Base-by-base conservation (phyloP, 2,329 filamentous ascomycete species). In the Diaporthe destruens region DNA sequence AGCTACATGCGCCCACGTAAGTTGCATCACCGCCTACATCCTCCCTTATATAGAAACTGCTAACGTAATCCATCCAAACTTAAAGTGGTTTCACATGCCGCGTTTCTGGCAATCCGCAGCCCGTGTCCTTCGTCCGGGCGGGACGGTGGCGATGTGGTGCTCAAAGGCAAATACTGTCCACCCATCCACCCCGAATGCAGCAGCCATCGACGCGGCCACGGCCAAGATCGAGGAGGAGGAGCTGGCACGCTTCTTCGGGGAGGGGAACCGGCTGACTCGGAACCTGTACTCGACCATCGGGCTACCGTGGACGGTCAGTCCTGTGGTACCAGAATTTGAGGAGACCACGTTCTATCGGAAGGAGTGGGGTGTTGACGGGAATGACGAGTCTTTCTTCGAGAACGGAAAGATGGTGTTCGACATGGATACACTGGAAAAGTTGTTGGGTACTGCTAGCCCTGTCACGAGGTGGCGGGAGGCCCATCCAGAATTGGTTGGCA, bases 71-170 rank as follows among this genome's bases (percentile, higher is more conserved):
- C 20, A 39, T 1, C 42, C 9, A 6, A 12, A 0, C 6, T 20
- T 32, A 12, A 4, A 74, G 72, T 90, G 88, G 88, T 89, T 90
- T 79, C 83, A 90, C 75, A 72, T 74, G 63, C 32, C 59, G 9
- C 61, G 63, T n/a, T 75, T 75, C 56, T 75, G 71, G 71, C 49
- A 51, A 7, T 49, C 57, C 16, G 74, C 72, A 18, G 74, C 74
- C 12, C 70, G 71, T 23, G 63, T 75, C 36, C 61, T 75, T 34
- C 51, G 54, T 14, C 70, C 72, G 3, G 71, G 71, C 8, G 74
- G 74, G 2, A 89, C 83, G 3, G 84, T 90, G 0, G 87, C 87
- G 0, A 71, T 90, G 1, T 90, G 87, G 87, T 80, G 80, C 0
- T 79, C 77, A 3, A 81, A 81, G 7, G 72, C 76, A 1, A 75